These are phyloP conservation scores for Ambrosiella xylebori DNA, from an alignment of 2,329 filamentous ascomycete species.

Conservation along the genomic window DNA sequence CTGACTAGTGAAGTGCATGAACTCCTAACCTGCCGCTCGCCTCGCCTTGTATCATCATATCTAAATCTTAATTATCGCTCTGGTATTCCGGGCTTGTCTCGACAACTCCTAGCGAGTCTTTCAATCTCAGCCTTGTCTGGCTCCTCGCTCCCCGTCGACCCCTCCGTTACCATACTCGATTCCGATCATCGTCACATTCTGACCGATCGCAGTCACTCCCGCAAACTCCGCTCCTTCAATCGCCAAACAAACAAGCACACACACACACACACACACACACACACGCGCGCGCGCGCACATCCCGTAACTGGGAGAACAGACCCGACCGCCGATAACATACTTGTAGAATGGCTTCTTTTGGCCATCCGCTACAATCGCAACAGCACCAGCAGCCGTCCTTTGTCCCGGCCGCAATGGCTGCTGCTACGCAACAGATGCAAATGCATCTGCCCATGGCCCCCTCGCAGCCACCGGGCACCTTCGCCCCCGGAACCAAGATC, in stretches of 20 bases:
- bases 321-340: not conserved
- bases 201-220: not conserved
- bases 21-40: not conserved
- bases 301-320: no score
- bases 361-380: slow-evolving; percentile 1
- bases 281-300: no score
- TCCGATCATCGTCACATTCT: not conserved
- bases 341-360: not conserved
- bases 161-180: not conserved
- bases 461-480: slow-evolving; percentile 60
- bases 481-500: slow-evolving; percentile 86
- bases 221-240: not conserved
- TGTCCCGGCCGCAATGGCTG: slow-evolving; percentile 6
- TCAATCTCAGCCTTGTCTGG: slow-evolving; percentile 1
- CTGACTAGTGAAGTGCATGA: not conserved
- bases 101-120: not conserved
- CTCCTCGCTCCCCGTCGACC: not conserved
- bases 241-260: not conserved
- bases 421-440: slow-evolving; percentile 11
- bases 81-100: not conserved
- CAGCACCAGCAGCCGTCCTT: slow-evolving; percentile 5
- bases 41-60: not conserved
- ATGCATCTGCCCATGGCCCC: slow-evolving; percentile 21
- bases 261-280: no score
- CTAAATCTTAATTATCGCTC: not conserved